Percentiles rank a stretch among this genome's conserved stretches.
Conservation (phyloP, 1,284 basidiomycete genomes). For the Trametes polyzona region DNA sequence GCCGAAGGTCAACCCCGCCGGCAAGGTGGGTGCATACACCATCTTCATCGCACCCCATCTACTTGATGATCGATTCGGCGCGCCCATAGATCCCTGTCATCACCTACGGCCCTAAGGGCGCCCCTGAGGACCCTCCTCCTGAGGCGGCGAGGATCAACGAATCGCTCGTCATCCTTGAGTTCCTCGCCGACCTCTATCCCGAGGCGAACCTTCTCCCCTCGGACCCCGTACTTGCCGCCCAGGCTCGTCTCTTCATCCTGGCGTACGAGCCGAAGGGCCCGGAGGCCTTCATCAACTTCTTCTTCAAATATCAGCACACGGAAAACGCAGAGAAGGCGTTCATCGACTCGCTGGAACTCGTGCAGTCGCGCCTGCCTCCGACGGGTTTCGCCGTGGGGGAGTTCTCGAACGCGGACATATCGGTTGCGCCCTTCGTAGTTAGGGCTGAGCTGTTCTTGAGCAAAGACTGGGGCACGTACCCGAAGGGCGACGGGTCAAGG, state of each 20-base stretch:
- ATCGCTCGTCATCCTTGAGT: constrained; percentile 63
- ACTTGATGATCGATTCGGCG: too few species aligned
- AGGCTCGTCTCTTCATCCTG: constrained; percentile 61
- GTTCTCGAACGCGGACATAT: constrained; percentile 57
- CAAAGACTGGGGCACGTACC: constrained; percentile 37
- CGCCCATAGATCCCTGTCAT: constrained; percentile 50
- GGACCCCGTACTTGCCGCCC: constrained; percentile 56
- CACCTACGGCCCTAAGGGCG: constrained; percentile 52
- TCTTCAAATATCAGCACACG: constrained; percentile 42
- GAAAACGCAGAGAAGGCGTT: constrained; percentile 44
- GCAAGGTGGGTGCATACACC: constrained; percentile 34
- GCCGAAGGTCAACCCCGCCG: constrained; percentile 43
- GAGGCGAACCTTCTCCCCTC: constrained; percentile 49
- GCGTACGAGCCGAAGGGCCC: constrained; percentile 47
- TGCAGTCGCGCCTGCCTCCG: constrained; percentile 39
- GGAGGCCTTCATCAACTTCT: constrained; percentile 32
- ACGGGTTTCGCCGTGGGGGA: constrained; percentile 39
- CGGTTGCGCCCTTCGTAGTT: constrained; percentile 43
- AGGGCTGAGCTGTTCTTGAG: constrained; percentile 31
- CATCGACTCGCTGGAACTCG: constrained; percentile 33
- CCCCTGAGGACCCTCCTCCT: constrained; percentile 55
- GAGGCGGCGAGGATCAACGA: constrained; percentile 62
- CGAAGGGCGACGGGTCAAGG: constrained; percentile 31
- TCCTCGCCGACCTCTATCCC: constrained; percentile 59
- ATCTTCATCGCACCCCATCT: background rate